Conservation (phyloP, 257 asterid species). For the Salvia rosmarinus region DNA sequence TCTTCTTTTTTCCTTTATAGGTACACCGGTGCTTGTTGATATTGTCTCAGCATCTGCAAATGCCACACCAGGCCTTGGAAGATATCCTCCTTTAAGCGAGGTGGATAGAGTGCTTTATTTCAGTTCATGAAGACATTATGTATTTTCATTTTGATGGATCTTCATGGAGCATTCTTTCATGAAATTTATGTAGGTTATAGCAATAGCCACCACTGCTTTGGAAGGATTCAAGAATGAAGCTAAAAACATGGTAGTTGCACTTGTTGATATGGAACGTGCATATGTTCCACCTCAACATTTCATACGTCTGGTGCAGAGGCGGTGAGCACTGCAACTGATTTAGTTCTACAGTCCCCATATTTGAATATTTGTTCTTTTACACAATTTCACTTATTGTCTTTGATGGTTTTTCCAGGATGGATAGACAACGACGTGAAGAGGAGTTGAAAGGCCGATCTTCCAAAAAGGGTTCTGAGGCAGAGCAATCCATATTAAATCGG, state of each 20-base stretch:
- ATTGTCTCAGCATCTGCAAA: slow-evolving; percentile 92
- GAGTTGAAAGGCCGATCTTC: slow-evolving; percentile 83
- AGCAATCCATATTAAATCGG: slow-evolving; percentile 76
- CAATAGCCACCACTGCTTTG: slow-evolving; percentile 84
- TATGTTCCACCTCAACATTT: slow-evolving; percentile 99
- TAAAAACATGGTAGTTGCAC: slow-evolving; percentile 92
- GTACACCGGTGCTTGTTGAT: slow-evolving; percentile 94
- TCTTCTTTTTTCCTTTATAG: slow-evolving; percentile 36
- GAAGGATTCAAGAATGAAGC: slow-evolving; percentile 92
- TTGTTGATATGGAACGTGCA: slow-evolving; percentile 98
- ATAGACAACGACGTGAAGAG: slow-evolving; percentile 92
- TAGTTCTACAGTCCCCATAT: slow-evolving; percentile 17
- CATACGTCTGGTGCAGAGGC: slow-evolving; percentile 90
- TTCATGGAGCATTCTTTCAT: slow-evolving; percentile 26
- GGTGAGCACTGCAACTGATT: slow-evolving; percentile 52
- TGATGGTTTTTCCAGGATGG: slow-evolving; percentile 65
- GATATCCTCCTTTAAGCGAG: slow-evolving; percentile 99
- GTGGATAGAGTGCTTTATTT: slow-evolving; percentile 40
- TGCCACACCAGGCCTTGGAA: slow-evolving; percentile 98
- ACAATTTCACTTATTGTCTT: slow-evolving; percentile 26
- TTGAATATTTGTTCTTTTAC: slow-evolving; percentile 1
- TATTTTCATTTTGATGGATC: slow-evolving; percentile 24
- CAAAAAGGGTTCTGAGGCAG: slow-evolving; percentile 76
- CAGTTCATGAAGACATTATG: neutral
- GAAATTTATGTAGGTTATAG: slow-evolving; percentile 60